Conservation (phyloP, 192 early-diverging fungal species). For the Umbelopsis sp. region DNA sequence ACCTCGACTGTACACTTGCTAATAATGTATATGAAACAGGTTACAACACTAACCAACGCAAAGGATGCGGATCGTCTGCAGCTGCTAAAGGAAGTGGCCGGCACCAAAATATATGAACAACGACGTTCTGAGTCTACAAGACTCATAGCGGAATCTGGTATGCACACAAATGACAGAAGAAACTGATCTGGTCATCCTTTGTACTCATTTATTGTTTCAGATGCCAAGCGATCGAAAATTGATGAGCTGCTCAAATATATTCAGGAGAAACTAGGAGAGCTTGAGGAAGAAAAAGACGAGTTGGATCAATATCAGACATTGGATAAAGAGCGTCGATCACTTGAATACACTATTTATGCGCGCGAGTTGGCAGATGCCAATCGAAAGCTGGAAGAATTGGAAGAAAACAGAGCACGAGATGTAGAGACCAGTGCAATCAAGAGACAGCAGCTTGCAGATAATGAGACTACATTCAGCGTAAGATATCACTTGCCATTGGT, state of each 20-base stretch:
- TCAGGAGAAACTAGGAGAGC: constrained; percentile 82
- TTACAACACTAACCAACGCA: constrained; percentile 91
- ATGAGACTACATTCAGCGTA: constrained; percentile 27
- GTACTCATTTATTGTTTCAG: constrained; percentile 38
- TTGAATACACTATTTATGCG: constrained; percentile 94
- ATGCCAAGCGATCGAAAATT: constrained; percentile 84
- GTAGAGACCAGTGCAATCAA: constrained; percentile 23
- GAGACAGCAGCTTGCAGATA: constrained; percentile 22
- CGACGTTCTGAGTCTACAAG: constrained; percentile 86
- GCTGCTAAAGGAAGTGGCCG: constrained; percentile 97
- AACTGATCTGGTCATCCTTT: neutral
- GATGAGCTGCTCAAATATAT: constrained; percentile 86
- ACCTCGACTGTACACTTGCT: neutral
- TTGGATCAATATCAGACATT: constrained; percentile 84
- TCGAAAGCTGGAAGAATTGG: constrained; percentile 72
- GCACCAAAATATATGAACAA: constrained; percentile 94
- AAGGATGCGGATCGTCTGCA: constrained; percentile 90
- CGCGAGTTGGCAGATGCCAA: constrained; percentile 84
- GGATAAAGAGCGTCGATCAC: constrained; percentile 81
- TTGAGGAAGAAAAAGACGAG: constrained; percentile 95
- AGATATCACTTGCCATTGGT: constrained; percentile 10
- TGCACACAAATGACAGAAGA: no score
- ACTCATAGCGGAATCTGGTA: constrained; percentile 91
- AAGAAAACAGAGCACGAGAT: constrained; percentile 53
- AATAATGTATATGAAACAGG: constrained; percentile 41